Evolutionary conservation across 1,284 basidiomycete species (phyloP), one percentile per base, ranked within the genome.

Genomic region (Ganoderma lucidum): DNA sequence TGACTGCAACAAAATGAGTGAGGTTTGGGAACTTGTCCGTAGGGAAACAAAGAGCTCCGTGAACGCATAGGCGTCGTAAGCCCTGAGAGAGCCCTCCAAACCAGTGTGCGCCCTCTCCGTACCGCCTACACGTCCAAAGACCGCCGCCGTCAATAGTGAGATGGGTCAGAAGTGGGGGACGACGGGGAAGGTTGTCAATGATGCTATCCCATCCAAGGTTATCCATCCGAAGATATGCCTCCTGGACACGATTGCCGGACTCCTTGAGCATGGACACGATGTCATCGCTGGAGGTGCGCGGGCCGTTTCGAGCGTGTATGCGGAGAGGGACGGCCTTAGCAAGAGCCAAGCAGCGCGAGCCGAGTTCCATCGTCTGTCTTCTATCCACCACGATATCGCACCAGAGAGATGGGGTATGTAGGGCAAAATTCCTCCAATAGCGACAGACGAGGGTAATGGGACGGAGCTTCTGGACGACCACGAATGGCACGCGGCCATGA

Each of bases 21-120:
- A 59, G 58, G 37, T 59, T 59, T 35, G 58, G 58, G 58, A 59
- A 59, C 19, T 39, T 17, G 2, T 39, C 58, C 19, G 19, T 59
- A n/a, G 58, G 58, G 9, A 59, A n/a, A 35, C 2, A 59, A 19
- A 6, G 5, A 8, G 9, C 2, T 35, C n/a, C 35, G 10, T 5
- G 12, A 19, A 59, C 6, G n/a, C 2, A 23, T 12, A 59, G n/a
- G 5, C 17, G 19, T n/a, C 19, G 58, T 37, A 59, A 10, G 9
- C 17, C n/a, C 6, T n/a, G 4, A n/a, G 19, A 17, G 19, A 59
- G 14, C 19, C 58, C 58, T 37, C 35, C 32, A 9, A 59, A 39
- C 35, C 5, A 59, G 48, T 28, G 9, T 51, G 23, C 23, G 9
- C 48, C 23, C 8, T 10, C 1, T 28, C 1, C 28, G 48, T 51